Evolutionary conservation across 192 early-diverging fungal genomes (phyloP).

Genomic region (Mortierella claussenii): DNA sequence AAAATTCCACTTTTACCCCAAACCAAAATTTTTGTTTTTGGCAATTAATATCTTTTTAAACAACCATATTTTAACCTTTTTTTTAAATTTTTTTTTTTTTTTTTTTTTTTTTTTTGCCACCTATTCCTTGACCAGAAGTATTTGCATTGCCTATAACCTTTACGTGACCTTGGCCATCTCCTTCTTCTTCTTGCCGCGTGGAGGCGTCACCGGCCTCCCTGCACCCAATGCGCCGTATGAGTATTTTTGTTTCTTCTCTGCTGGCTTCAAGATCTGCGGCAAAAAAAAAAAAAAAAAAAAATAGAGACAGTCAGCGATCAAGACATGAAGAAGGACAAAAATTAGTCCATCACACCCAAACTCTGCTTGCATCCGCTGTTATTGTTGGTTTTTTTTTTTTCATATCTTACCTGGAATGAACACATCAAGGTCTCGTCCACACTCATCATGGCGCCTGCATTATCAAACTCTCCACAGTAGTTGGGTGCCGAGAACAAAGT

Average conservation of each 20-base stretch:
- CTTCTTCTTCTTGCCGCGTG: constrained; percentile 75
- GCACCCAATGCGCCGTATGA: constrained; percentile 63
- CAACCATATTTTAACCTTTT: not conserved
- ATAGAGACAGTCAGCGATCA: not conserved
- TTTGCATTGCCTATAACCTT: not conserved
- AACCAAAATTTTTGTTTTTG: no score
- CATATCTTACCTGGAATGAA: constrained; percentile 71
- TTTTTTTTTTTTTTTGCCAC: not conserved
- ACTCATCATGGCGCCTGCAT: constrained; percentile 91
- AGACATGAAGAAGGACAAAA: no score
- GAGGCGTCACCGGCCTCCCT: constrained; percentile 59
- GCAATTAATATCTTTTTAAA: no score
- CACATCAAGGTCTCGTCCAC: constrained; percentile 89
- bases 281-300: constrained; percentile 7
- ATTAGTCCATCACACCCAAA: no score
- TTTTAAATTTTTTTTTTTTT: not conserved
- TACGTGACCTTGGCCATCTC: constrained; percentile 49
- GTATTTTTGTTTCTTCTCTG: constrained; percentile 45
- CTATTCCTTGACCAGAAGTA: not conserved
- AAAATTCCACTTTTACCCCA: no score
- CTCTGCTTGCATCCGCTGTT: no score
- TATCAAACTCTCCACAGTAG: constrained; percentile 94
- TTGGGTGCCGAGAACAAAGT: constrained; percentile 98
- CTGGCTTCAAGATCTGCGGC: constrained; percentile 35
- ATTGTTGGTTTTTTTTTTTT: not conserved